Conservation (phyloP, 2,329 filamentous ascomycete species). For the Cytospora paraplurivora region DNA sequence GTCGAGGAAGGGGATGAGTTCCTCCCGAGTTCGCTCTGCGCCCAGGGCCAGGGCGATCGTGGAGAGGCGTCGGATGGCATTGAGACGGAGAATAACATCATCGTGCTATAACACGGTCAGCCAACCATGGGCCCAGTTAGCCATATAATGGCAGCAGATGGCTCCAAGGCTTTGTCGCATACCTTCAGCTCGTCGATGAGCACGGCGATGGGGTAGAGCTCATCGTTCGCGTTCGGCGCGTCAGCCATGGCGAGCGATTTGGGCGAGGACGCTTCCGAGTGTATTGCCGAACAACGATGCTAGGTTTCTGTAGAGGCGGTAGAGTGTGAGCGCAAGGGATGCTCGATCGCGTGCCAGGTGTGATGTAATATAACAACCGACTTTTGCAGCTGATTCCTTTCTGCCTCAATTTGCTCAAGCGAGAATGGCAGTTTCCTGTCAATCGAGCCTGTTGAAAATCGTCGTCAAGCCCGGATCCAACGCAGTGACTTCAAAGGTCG, state of each 20-base stretch:
- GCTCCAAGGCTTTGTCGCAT: conserved; percentile 37
- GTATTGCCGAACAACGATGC: conserved; percentile 17
- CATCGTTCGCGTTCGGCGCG: conserved; percentile 87
- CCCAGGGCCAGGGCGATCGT: conserved; percentile 97
- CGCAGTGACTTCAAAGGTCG: conserved; percentile 10
- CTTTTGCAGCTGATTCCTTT: conserved; percentile 29
- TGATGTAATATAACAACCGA: conserved; percentile 29
- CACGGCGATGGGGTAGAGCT: conserved; percentile 99
- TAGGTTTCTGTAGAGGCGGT: conserved; percentile 7
- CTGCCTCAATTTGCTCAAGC: conserved; percentile 24
- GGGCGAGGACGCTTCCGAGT: conserved; percentile 19
- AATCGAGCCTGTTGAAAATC: conserved; percentile 15
- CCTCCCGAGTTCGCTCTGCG: conserved; percentile 93
- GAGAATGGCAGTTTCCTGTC: conserved; percentile 10
- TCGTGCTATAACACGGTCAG: conserved; percentile 69
- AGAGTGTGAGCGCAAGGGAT: conserved; percentile 22
- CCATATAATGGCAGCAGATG: conserved; percentile 6
- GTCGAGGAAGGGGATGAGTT: conserved; percentile 98
- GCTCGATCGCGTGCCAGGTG: conserved; percentile 28
- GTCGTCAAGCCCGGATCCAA: conserved; percentile 11
- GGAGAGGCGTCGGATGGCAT: conserved; percentile 96
- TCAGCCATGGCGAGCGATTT: conserved; percentile 74
- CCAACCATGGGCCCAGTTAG: not conserved
- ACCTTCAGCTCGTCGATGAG: conserved; percentile 99
- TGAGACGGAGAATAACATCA: conserved; percentile 95